Evolutionary conservation across 768 basidiomycete genomes (phyloP).

Genomic region (Phylloporus rhodoxanthus): DNA sequence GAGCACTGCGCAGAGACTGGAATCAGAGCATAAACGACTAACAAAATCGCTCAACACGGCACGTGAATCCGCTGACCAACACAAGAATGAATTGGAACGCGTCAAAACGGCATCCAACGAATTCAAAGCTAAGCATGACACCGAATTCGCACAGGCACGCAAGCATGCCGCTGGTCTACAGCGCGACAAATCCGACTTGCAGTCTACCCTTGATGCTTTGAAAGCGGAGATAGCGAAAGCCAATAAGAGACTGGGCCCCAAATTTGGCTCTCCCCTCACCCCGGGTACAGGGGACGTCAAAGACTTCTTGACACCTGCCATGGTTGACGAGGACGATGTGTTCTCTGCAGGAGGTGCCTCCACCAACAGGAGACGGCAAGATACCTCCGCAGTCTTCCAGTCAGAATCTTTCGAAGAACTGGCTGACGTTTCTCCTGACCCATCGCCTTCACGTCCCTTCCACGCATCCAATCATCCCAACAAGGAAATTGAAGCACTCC

Average conservation of each 20-base stretch:
- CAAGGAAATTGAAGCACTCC: constrained; percentile 76
- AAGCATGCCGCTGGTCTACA: constrained; percentile 82
- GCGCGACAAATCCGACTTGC: constrained; percentile 90
- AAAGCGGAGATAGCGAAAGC: constrained; percentile 68
- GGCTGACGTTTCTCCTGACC: constrained; percentile 54
- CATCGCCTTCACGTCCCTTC: constrained; percentile 56
- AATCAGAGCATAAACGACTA: constrained; percentile 78
- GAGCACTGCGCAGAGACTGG: constrained; percentile 59
- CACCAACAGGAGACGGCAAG: constrained; percentile 51
- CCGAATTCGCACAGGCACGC: constrained; percentile 86
- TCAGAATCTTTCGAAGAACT: constrained; percentile 43
- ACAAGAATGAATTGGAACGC: constrained; percentile 82
- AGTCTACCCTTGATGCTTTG: constrained; percentile 69
- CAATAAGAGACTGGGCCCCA: constrained; percentile 49
- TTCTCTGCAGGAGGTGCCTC: constrained; percentile 62
- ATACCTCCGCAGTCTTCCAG: constrained; percentile 45
- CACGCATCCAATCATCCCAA: constrained; percentile 67
- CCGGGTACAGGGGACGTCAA: constrained; percentile 45
- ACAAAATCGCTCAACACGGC: constrained; percentile 65
- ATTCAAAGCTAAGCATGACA: constrained; percentile 87
- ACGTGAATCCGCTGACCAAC: constrained; percentile 72
- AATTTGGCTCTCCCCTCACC: constrained; percentile 69
- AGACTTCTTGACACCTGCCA: constrained; percentile 55
- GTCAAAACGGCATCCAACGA: constrained; percentile 59
- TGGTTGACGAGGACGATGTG: constrained; percentile 54